phyloP scores from a whole-genome alignment of 2,329 filamentous ascomycete species.

The Trichophyton schoenleinii region DNA sequence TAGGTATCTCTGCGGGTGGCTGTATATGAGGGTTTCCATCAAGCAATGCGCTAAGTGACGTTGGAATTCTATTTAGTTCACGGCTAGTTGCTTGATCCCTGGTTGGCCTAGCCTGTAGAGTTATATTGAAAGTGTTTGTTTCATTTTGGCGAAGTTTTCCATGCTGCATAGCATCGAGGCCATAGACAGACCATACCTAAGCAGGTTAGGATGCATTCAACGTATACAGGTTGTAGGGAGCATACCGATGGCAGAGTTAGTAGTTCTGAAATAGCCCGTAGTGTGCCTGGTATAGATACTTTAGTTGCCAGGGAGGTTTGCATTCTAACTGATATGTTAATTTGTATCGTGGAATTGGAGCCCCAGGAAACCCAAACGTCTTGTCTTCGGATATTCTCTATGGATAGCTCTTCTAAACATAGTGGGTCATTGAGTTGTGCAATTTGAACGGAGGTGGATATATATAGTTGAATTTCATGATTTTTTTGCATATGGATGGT shows the following conservation, averaged over 20 bases:
- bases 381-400: constrained; percentile 7
- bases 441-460: constrained; percentile 15
- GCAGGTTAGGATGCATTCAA: neutral
- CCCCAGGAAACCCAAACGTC: constrained; percentile 21
- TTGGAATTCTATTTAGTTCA: constrained; percentile 1
- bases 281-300: neutral
- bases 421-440: neutral
- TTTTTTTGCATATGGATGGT: constrained; percentile 12
- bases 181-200: neutral
- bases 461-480: constrained; percentile 12
- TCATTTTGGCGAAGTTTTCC: neutral
- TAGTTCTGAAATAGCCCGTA: constrained; percentile 13
- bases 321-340: constrained; percentile 18
- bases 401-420: neutral
- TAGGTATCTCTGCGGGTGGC: constrained; percentile 9
- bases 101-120: constrained; percentile 7
- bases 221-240: constrained; percentile 5
- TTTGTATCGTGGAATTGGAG: constrained; percentile 12
- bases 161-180: neutral
- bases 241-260: constrained; percentile 19
- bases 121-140: neutral
- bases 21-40: constrained; percentile 3
- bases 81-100: neutral
- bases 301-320: constrained; percentile 1
- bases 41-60: constrained; percentile 2